These are phyloP conservation scores for Lachancea lanzarotensis DNA, from an alignment of 805 yeast genomes.

Conservation along the genomic window DNA sequence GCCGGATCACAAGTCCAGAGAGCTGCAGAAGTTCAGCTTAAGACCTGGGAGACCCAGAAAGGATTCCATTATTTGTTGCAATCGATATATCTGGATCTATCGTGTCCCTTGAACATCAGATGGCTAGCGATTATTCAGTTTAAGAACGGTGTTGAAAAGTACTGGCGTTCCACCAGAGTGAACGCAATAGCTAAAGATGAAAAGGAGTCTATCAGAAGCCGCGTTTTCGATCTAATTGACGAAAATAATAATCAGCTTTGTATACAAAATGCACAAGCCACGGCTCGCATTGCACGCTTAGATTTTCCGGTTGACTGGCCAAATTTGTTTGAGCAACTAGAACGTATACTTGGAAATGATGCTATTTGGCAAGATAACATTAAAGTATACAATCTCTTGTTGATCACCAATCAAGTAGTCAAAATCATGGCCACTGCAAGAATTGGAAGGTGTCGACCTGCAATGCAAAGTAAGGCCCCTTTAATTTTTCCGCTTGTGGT, in stretches of 20 bases:
- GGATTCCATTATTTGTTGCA: constrained; percentile 57
- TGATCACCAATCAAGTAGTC: constrained; percentile 69
- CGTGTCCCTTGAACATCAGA: constrained; percentile 57
- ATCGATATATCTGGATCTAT: constrained; percentile 52
- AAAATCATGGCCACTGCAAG: constrained; percentile 69
- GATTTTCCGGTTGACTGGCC: constrained; percentile 93
- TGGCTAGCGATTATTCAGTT: constrained; percentile 86
- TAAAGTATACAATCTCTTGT: constrained; percentile 54
- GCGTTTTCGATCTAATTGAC: constrained; percentile 52
- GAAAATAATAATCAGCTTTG: constrained; percentile 71
- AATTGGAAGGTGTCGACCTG: constrained; percentile 75
- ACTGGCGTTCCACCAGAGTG: constrained; percentile 70
- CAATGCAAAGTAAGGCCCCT: constrained; percentile 68
- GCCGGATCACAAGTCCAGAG: constrained; percentile 43
- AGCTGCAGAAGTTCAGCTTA: constrained; percentile 62
- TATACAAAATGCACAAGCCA: constrained; percentile 78
- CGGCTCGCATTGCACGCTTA: constrained; percentile 67
- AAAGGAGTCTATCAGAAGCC: constrained; percentile 52
- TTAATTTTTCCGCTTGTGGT: constrained; percentile 53
- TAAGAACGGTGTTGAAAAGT: constrained; percentile 79
- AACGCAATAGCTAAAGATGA: constrained; percentile 58
- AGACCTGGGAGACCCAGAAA: constrained; percentile 58
- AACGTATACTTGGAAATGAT: constrained; percentile 39
- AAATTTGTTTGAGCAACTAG: constrained; percentile 58
- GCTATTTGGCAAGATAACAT: constrained; percentile 42